phyloP scores from a whole-genome alignment of 108 stramenopile species.

The Chaetoceros tenuissimus region DNA sequence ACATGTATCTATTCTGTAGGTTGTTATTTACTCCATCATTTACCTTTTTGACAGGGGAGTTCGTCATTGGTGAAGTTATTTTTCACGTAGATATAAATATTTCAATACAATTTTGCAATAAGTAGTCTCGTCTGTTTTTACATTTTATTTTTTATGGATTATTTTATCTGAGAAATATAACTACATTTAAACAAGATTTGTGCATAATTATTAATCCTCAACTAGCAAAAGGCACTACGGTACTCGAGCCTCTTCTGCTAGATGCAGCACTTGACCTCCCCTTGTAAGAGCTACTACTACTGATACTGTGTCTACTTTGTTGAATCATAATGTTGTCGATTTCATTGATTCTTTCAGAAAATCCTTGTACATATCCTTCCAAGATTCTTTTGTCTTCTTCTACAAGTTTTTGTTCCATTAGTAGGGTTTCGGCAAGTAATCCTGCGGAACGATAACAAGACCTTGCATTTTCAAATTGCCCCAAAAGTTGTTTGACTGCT shows the following conservation, averaged over 20 bases:
- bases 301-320: constrained; percentile 21
- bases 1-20: too few relatives aligned
- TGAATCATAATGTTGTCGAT: constrained; percentile 62
- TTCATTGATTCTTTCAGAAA: constrained; percentile 73
- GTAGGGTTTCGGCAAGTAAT: constrained; percentile 70
- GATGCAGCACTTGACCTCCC: not conserved
- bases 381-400: constrained; percentile 57
- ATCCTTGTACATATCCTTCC: constrained; percentile 77
- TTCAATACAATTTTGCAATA: too few relatives aligned
- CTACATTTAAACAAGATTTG: too few relatives aligned
- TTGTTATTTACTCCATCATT: too few relatives aligned
- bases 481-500: constrained; percentile 76
- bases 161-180: too few relatives aligned
- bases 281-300: not conserved
- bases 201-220: too few relatives aligned
- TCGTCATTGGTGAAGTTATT: too few relatives aligned
- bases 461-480: constrained; percentile 71
- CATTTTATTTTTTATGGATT: too few relatives aligned
- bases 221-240: not conserved
- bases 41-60: too few relatives aligned
- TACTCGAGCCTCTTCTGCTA: not conserved
- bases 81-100: too few relatives aligned
- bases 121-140: too few relatives aligned
- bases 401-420: constrained; percentile 75
- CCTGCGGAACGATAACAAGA: constrained; percentile 80